Conservation (phyloP, 768 basidiomycete species). For the Agrocybe praecox region DNA sequence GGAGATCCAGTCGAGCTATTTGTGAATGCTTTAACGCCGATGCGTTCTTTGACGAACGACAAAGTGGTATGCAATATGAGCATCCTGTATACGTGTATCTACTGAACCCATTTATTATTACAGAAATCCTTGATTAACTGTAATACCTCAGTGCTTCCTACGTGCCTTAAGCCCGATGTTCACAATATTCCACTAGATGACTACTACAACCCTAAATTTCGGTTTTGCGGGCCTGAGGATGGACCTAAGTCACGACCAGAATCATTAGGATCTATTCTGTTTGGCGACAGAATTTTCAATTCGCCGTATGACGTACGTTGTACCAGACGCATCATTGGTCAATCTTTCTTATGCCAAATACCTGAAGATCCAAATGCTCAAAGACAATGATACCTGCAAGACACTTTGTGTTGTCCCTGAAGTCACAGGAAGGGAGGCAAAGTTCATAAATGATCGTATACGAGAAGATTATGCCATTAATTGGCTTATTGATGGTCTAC, state of each 20-base stretch:
- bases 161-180: background rate
- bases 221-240: constrained; percentile 81
- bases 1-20: constrained; percentile 80
- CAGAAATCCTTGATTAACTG: constrained; percentile 94
- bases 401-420: constrained; percentile 62
- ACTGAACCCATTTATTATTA: background rate
- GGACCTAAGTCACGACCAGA: constrained; percentile 80
- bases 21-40: constrained; percentile 90
- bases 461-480: constrained; percentile 92
- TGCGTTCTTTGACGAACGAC: constrained; percentile 66
- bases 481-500: constrained; percentile 94
- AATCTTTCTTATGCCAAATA: constrained; percentile 9
- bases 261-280: constrained; percentile 90
- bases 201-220: constrained; percentile 86
- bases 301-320: constrained; percentile 81
- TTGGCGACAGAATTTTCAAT: constrained; percentile 93
- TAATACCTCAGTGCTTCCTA: constrained; percentile 32
- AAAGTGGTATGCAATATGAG: constrained; percentile 58
- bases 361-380: constrained; percentile 76
- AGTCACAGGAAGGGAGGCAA: constrained; percentile 72
- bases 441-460: constrained; percentile 91
- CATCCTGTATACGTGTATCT: background rate
- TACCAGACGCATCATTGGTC: background rate
- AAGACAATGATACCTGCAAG: constrained; percentile 75
- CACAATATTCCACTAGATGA: constrained; percentile 60